Base-by-base conservation (phyloP, 768 basidiomycete species). In the Dentipellis sp. region DNA sequence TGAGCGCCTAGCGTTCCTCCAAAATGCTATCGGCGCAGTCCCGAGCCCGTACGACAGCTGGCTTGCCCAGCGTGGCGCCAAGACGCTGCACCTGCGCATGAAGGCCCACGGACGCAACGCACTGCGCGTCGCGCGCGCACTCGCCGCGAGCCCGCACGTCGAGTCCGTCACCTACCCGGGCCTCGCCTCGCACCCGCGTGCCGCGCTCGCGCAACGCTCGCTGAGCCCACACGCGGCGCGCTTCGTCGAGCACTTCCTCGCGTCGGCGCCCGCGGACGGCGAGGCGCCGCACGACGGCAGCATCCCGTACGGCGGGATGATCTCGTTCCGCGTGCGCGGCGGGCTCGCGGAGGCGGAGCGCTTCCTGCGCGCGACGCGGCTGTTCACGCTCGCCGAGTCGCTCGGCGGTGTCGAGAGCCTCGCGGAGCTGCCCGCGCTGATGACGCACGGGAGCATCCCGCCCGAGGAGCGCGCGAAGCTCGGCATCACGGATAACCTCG, bases 401-500 rank as follows among this genome's bases (percentile, higher is more conserved):
- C 71, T 97, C 4, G 95, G 95, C 1, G 95, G 94, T 0, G 91
- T 97, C 5, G 95, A 98, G 77, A 87, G 84, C 67, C 71, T 97
- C 36, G 88, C 89, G 0, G 94, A 97, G 68, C 77, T 88, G 47
- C 94, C 94, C 0, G 82, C 84, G 46, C 74, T 75, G 70, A 97
- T 97, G 94, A 95, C 92, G 8, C 94, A 97, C 67, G 84, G 81
- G 1, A 80, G 80, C 51, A 82, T 91, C 50, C 85, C 90, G 0
- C 76, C 78, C 22, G 81, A 69, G 1, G 86, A 90, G 68, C 74
- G 91, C 10, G 79, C 74, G 29, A 52, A 71, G 12, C 71, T 93
- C 29, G 94, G 94, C 1, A 91, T 98, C 58, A 81, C 81, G 4
- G 84, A 84, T 17, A 80, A 86, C 59, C 68, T 95, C 57, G 73